Base-by-base conservation (phyloP, 2,329 filamentous ascomycete genomes). In the Peltaster fructicola region DNA sequence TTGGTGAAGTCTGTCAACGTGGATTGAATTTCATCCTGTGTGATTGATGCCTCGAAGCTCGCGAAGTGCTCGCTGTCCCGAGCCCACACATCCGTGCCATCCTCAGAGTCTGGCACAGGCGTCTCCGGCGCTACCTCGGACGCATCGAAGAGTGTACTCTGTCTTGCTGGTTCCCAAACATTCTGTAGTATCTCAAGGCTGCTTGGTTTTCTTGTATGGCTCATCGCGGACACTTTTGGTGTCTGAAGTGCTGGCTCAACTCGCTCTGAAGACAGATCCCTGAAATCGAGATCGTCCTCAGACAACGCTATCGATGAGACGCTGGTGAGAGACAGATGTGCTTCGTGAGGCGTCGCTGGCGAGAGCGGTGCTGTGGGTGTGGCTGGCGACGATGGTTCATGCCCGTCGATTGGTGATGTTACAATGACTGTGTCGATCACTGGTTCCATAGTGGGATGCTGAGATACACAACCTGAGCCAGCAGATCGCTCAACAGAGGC, bases 171-270 rank as follows among this genome's bases (percentile, higher is more conserved):
- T n/a, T 23, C 30, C 35, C 40, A 44, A 11, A 33, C 37, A 29
- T 44, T 45, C 26, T 43, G 37, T 23, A 47, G 23, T 13, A 47
- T 46, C 27, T 48, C 45, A 12, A 48, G 29, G 25, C 40, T 45
- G 30, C 38, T 44, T 5, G 41, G 38, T 22, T 43, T 45, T 4
- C 44, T 32, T 15, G 38, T 27, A 27, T 48, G 43, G 16, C 35
- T n/a, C n/a, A n/a, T n/a, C n/a, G n/a, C n/a, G n/a, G n/a, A n/a
- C n/a, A n/a, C n/a, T n/a, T n/a, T n/a, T n/a, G n/a, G n/a, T n/a
- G n/a, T n/a, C n/a, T n/a, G n/a, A n/a, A n/a, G n/a, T n/a, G n/a
- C n/a, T n/a, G n/a, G n/a, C 18, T 41, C 37, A 8, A 44, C 37
- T 20, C 40, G 33, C 20, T 45, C 37, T 8, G 39, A 17, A 8